Base-by-base conservation (phyloP, 2,329 filamentous ascomycete genomes). In the Exserohilum rostratum region DNA sequence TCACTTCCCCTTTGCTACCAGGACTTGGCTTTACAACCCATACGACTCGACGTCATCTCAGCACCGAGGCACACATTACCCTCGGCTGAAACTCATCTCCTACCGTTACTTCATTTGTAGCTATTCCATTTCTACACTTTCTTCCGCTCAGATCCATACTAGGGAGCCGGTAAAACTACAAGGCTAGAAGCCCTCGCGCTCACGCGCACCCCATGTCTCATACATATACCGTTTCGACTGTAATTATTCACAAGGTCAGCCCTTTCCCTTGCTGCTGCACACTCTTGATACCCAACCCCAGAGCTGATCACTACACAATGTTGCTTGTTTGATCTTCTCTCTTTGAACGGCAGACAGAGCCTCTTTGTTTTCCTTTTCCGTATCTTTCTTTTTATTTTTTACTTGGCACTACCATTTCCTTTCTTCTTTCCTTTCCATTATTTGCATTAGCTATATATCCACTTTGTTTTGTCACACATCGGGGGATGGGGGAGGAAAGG, bases 231-330 rank as follows among this genome's bases (percentile, higher is more conserved):
- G 47, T 34, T 30, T 12, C 27, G 47, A 55, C 47, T 60, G 52
- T 60, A 57, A 60, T 62, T 46, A 54, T 47, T 50, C 42, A 40
- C 48, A 38, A 46, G 30, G 22, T 7, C 22, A 25, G 22, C 22
- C 22, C 49, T 40, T 33, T 29, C 29, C 33, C 42, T 45, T 29
- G 22, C 33, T 35, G 50, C 51, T 57, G 49, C 31, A 44, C 38
- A 33, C 46, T 50, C 46, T 58, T 53, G 60, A 62, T 62, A 62
- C 60, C 60, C 59, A 27, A 55, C 15, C 54, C 54, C 57, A 37
- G 52, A 33, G 39, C 33, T 44, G n/a, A 33, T 29, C n/a, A 18
- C 20, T 42, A 38, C 37, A 25, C 22, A 25, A 25, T 7, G 7
- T 25, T 25, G 22, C 22, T 25, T 25, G 22, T 25, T 25, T 25